Percentiles rank a stretch among this genome's conserved stretches.
Evolutionary conservation across 129 eudicot genomes (phyloP).

Genomic region (Solidago caesia): DNA sequence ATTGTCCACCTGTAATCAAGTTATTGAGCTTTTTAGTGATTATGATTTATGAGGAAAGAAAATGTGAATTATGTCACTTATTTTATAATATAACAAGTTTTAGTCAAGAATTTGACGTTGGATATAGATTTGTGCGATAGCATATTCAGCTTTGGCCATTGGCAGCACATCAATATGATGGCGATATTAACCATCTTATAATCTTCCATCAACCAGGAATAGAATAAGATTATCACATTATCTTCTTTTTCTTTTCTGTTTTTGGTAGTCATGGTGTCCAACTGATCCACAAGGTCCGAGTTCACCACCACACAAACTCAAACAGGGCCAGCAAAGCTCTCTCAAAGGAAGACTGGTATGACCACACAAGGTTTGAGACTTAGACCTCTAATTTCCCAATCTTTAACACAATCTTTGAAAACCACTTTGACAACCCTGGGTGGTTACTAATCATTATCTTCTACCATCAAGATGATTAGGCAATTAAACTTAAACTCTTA

Average conservation of each 20-base stretch:
- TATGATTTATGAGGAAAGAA: background rate
- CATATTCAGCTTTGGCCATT: background rate
- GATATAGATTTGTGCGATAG: background rate
- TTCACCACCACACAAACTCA: no score
- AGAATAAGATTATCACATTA: no score
- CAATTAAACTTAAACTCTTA: background rate
- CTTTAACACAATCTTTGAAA: no score
- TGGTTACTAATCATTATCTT: background rate
- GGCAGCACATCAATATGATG: background rate
- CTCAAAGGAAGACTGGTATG: no score
- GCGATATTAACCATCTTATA: background rate
- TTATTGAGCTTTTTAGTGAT: slow-evolving; percentile 17
- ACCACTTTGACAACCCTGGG: no score
- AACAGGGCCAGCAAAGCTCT: no score
- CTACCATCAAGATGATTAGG: slow-evolving; percentile 7
- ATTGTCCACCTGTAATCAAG: slow-evolving; percentile 53
- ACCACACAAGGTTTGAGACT: no score
- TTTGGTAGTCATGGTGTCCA: no score
- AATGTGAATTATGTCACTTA: slow-evolving; percentile 2
- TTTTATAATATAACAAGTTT: background rate
- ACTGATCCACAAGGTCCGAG: no score
- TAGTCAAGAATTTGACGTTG: background rate
- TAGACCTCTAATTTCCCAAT: no score
- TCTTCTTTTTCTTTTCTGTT: no score
- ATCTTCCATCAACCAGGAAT: slow-evolving; percentile 1